These are phyloP conservation scores for Phytophthora crassamura DNA, from an alignment of 352 stramenopile species.

Conservation along the genomic window DNA sequence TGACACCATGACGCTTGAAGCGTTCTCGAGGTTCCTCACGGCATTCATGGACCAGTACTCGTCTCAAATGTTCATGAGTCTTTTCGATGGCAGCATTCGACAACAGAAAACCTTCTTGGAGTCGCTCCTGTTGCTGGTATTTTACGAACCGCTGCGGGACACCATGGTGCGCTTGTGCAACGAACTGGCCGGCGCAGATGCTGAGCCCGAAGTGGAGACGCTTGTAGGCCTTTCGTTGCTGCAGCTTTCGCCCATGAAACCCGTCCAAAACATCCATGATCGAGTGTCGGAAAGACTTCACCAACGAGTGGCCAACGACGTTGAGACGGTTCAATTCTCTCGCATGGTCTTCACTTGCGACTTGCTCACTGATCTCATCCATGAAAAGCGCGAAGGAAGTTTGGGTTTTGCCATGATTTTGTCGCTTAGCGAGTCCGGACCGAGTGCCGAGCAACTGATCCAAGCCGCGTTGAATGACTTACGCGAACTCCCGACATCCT, in stretches of 20 bases:
- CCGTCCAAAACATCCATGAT: constrained; percentile 2
- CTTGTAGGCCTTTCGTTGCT: constrained; percentile 47
- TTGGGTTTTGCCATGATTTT: constrained; percentile 65
- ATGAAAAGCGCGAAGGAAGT: constrained; percentile 66
- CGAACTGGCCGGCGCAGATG: constrained; percentile 36
- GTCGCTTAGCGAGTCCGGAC: constrained; percentile 38
- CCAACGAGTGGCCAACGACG: constrained; percentile 40
- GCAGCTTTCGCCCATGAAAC: constrained; percentile 55
- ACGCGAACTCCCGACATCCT: constrained; percentile 51
- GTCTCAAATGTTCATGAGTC: constrained; percentile 49
- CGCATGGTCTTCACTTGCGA: constrained; percentile 86
- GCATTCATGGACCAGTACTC: constrained; percentile 81
- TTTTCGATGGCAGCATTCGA: constrained; percentile 46
- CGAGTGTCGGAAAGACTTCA: constrained; percentile 27
- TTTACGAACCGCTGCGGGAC: constrained; percentile 74
- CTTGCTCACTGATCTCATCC: constrained; percentile 78
- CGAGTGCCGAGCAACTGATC: constrained; percentile 50
- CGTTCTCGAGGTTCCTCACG: constrained; percentile 61
- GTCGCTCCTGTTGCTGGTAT: constrained; percentile 63
- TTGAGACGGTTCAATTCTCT: constrained; percentile 55
- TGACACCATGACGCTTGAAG: constrained; percentile 73
- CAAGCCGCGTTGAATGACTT: constrained; percentile 50
- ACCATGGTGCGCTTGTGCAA: constrained; percentile 66
- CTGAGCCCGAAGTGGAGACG: constrained; percentile 21
- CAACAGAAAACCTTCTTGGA: constrained; percentile 54